Base-by-base conservation (phyloP, 2,329 filamentous ascomycete species). In the Rosellinia necatrix region DNA sequence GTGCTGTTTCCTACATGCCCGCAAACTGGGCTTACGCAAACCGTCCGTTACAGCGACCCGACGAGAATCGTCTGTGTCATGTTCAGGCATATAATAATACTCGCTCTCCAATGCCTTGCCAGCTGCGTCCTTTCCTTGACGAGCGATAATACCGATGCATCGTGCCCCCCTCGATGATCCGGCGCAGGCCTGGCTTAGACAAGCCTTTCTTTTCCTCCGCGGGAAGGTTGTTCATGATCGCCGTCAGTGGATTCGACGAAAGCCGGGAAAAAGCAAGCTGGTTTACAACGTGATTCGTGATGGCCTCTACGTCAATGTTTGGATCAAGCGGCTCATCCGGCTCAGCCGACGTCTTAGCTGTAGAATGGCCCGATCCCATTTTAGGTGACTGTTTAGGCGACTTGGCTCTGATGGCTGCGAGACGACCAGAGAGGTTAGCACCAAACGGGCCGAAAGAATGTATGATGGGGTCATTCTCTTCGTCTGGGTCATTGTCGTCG, bases 221-320 rank as follows among this genome's bases (percentile, higher is more conserved):
- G 2, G 94, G 94, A 10, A 99, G 85, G 69, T 96, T 90, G 71
- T 85, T 88, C 76, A 97, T 81, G 54, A 99, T 94, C 46, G 88
- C 90, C 1, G 93, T 96, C 44, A 97, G 81, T 3, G 94, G 93
- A 22, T 91, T 94, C 0, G 92, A 96, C 13, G 93, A 92, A 6
- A 97, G 81, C 24, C 93, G 90, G 1, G 94, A 97, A 74, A 91
- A 99, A 27, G 94, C 94, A 25, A 99, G 84, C 75, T 99, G 94
- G 74, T 97, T 97, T 71, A 94, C 83, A 60, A 96, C 86, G 70
- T 99, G 94, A 73, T 97, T 96, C 66, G 83, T 82, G 62, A 94
- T 74, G 75, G 76, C 74, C 66, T 66, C 67, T 67, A 75, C 70
- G 56, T 78, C 63, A 37, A 78, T 69, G 25, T 68, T 61, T 63